These are phyloP conservation scores for Krasilnikovozyma curviuscula DNA, from an alignment of 768 basidiomycete genomes.

Conservation along the genomic window DNA sequence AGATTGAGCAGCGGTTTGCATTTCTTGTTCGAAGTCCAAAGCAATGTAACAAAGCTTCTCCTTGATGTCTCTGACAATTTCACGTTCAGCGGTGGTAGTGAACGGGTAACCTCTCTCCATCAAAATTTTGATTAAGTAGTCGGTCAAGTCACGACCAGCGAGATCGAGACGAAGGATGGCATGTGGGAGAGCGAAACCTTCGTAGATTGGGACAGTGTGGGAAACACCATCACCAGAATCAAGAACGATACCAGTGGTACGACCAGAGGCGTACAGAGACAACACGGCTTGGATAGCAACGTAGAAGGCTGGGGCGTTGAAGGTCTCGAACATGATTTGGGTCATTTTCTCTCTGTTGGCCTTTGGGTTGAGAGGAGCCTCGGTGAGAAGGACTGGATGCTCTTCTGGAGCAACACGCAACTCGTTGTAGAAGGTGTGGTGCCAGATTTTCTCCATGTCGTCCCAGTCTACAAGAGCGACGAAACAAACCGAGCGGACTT, in stretches of 20 bases:
- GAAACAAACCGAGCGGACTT: no score
- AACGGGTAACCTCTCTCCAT: slow-evolving; percentile 84
- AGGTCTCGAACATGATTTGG: slow-evolving; percentile 92
- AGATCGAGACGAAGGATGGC: slow-evolving; percentile 79
- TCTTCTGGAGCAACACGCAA: slow-evolving; percentile 82
- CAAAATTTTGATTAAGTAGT: slow-evolving; percentile 56
- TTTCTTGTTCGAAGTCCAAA: slow-evolving; percentile 81
- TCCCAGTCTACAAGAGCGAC: no score
- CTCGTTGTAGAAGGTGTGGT: slow-evolving; percentile 93
- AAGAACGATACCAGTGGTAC: slow-evolving; percentile 74
- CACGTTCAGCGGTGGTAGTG: slow-evolving; percentile 79
- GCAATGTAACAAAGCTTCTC: slow-evolving; percentile 93
- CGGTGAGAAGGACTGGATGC: slow-evolving; percentile 77
- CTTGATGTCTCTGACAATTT: slow-evolving; percentile 94
- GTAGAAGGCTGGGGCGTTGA: slow-evolving; percentile 83
- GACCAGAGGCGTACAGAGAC: slow-evolving; percentile 30
- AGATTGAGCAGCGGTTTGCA: slow-evolving; percentile 73
- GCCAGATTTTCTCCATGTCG: slow-evolving; percentile 98
- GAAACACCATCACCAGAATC: slow-evolving; percentile 94
- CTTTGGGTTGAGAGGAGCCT: slow-evolving; percentile 83
- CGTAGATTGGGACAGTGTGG: slow-evolving; percentile 92
- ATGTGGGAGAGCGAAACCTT: slow-evolving; percentile 77
- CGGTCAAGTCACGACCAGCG: slow-evolving; percentile 77
- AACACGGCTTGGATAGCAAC: slow-evolving; percentile 80
- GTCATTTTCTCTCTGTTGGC: slow-evolving; percentile 52